These are phyloP conservation scores for Schwanniomyces vanrijiae DNA, from an alignment of 805 yeast genomes.

Conservation along the genomic window DNA sequence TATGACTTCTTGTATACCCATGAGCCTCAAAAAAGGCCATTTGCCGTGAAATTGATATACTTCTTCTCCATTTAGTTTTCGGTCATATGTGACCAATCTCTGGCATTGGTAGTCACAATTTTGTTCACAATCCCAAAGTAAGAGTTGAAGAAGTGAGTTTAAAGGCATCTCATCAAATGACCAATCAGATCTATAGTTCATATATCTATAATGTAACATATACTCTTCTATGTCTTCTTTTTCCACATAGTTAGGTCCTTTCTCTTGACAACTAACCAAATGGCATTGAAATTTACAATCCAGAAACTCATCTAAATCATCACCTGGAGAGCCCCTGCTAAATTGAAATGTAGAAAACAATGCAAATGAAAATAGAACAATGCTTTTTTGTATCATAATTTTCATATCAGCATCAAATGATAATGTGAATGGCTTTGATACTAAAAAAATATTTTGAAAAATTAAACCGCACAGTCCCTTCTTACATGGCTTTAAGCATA, in stretches of 20 bases:
- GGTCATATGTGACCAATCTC: slow-evolving; percentile 60
- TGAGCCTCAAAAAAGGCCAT: slow-evolving; percentile 85
- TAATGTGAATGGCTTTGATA: not conserved
- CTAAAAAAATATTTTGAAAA: not conserved
- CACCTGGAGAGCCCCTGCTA: slow-evolving; percentile 55
- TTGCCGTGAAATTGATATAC: slow-evolving; percentile 91
- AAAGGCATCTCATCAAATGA: slow-evolving; percentile 40
- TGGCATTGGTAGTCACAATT: slow-evolving; percentile 96
- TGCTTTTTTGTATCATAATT: not conserved
- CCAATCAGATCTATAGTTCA: slow-evolving; percentile 31
- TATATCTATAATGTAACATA: slow-evolving; percentile 13
- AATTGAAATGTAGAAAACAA: not conserved
- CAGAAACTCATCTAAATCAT: slow-evolving; percentile 54
- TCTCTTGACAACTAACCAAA: slow-evolving; percentile 33
- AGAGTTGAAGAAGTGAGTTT: slow-evolving; percentile 38
- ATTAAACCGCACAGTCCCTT: not conserved
- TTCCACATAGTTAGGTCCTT: slow-evolving; percentile 16
- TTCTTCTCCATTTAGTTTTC: slow-evolving; percentile 49
- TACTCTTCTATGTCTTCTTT: slow-evolving; percentile 6
- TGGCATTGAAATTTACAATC: slow-evolving; percentile 56
- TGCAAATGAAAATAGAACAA: not conserved
- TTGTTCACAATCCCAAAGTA: slow-evolving; percentile 73
- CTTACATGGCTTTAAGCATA: too few relatives aligned
- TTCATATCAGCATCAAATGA: not conserved
- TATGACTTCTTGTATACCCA: slow-evolving; percentile 84